Evolutionary conservation across 2,329 filamentous ascomycete species (phyloP), one percentile per base, ranked within the genome.

Genomic region (Cercospora sp.): DNA sequence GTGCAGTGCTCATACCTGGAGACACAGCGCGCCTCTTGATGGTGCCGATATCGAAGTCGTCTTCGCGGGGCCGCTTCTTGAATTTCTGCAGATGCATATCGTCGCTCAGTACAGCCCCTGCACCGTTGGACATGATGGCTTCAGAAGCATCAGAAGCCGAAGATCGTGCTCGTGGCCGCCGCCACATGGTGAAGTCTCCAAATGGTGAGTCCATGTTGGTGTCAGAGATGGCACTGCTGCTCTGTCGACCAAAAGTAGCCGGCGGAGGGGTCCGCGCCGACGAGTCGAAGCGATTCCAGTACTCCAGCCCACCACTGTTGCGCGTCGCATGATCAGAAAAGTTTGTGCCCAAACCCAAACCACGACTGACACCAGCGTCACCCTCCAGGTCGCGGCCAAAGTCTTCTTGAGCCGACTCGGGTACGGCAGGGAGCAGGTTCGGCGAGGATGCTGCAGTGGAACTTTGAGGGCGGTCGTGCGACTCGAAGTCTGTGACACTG

Each of bases 11-110:
- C 84, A 97, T 89, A 16, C 94, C 92, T 0, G 94, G 94, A 67
- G 91, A 95, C 2, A 98, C 94, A 26, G 94, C 94, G 53, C 94
- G 88, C 16, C 94, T 87, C 81, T 98, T 98, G 82, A 97, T 94
- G 69, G 90, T 91, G 45, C 89, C 86, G 1, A 92, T 90, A 77
- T 98, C 94, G 66, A 97, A 90, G 75, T 97, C 94, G 75, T 97
- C 93, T 70, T 97, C 94, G 65, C 93, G 87, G 23, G 93, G 87
- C n/a, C 94, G 89, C 63, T 94, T 94, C 67, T 94, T 95, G 78
- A 78, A 77, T 59, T 76, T 76, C 67, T 77, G 75, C 28, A 78
- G 66, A 64, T 74, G 74, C 67, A 77, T 73, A 61, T 78, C 76
- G 58, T 78, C 76, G 59, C 73, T 77, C 31, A 77, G 72, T 9